A percentile compares a stretch with the other conserved stretches of the same genome.
phyloP scores from a whole-genome alignment of 1,139 yeast species.

The Tardiomyces depauwii region DNA sequence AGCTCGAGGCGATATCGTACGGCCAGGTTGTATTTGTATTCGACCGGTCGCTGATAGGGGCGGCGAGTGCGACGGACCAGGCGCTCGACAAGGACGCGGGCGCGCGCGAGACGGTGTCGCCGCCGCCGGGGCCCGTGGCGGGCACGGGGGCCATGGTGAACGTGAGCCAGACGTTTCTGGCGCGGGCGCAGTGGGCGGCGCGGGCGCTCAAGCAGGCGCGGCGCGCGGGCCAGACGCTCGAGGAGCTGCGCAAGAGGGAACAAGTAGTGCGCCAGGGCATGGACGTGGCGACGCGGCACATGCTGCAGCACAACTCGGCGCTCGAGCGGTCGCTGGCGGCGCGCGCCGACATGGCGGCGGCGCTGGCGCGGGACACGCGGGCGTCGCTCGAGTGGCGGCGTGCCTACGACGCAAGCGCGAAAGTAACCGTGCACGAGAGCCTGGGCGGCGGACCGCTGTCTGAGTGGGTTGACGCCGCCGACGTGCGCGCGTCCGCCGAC shows the following conservation, averaged over 20 bases:
- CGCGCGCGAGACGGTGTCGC: background rate
- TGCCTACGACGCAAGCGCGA: conserved; percentile 10
- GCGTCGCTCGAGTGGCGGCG: conserved; percentile 14
- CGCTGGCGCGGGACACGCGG: conserved; percentile 15
- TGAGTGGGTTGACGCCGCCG: conserved; percentile 17
- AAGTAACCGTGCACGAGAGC: conserved; percentile 7
- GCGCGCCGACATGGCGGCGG: conserved; percentile 15
- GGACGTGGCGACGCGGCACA: conserved; percentile 19
- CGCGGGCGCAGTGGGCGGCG: conserved; percentile 9
- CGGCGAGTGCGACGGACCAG: background rate
- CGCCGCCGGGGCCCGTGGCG: background rate
- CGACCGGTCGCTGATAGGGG: conserved; percentile 14
- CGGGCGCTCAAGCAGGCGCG: conserved; percentile 6
- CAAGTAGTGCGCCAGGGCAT: conserved; percentile 18
- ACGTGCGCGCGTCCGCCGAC: conserved; percentile 8
- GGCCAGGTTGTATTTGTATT: conserved; percentile 19
- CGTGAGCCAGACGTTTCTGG: background rate
- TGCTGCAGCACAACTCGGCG: conserved; percentile 18
- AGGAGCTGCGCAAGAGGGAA: conserved; percentile 9
- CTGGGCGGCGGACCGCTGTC: conserved; percentile 8
- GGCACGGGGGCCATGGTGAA: background rate
- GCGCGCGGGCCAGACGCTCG: conserved; percentile 5
- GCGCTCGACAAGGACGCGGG: background rate
- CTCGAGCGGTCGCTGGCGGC: conserved; percentile 16
- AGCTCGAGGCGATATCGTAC: conserved; percentile 17